Percentiles rank a stretch among this genome's conserved stretches.
These are phyloP conservation scores for Forsythia suspensa DNA, from an alignment of 257 asterid genomes.

Conservation along the genomic window DNA sequence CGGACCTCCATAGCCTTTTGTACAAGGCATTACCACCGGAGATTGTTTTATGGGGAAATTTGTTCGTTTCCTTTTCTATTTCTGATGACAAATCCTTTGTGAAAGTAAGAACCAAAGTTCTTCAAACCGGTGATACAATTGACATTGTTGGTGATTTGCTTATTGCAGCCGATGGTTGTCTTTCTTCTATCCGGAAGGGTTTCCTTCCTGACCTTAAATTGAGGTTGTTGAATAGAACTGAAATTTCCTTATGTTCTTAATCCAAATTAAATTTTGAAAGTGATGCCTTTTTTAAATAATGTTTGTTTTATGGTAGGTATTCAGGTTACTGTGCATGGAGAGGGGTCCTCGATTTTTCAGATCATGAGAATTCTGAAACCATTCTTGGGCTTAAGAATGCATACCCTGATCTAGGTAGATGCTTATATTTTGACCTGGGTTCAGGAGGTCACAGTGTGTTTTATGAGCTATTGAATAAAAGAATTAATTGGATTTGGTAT, in stretches of 20 bases:
- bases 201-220: constrained; percentile 65
- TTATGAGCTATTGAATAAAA: constrained; percentile 63
- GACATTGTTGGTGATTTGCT: constrained; percentile 62
- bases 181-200: constrained; percentile 59
- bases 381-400: constrained; percentile 54
- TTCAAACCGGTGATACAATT: constrained; percentile 44
- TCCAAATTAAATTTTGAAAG: not conserved
- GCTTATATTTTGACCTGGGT: constrained; percentile 72
- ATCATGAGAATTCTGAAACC: constrained; percentile 52
- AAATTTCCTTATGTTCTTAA: not conserved
- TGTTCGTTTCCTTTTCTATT: constrained; percentile 46
- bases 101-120: constrained; percentile 35
- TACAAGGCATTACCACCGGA: constrained; percentile 56
- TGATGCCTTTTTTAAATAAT: constrained; percentile 13
- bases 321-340: constrained; percentile 98
- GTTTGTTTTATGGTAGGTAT: constrained; percentile 46
- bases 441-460: constrained; percentile 56
- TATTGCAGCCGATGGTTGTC: constrained; percentile 91
- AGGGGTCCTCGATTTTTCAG: constrained; percentile 73
- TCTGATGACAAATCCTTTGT: constrained; percentile 49
- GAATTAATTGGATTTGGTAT: constrained; percentile 96
- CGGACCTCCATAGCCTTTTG: constrained; percentile 69
- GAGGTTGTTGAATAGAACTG: constrained; percentile 45
- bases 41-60: constrained; percentile 70
- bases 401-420: constrained; percentile 78